A percentile compares a stretch with the other conserved stretches of the same genome.
phyloP scores from a whole-genome alignment of 768 basidiomycete genomes.

The Imleria badia region DNA sequence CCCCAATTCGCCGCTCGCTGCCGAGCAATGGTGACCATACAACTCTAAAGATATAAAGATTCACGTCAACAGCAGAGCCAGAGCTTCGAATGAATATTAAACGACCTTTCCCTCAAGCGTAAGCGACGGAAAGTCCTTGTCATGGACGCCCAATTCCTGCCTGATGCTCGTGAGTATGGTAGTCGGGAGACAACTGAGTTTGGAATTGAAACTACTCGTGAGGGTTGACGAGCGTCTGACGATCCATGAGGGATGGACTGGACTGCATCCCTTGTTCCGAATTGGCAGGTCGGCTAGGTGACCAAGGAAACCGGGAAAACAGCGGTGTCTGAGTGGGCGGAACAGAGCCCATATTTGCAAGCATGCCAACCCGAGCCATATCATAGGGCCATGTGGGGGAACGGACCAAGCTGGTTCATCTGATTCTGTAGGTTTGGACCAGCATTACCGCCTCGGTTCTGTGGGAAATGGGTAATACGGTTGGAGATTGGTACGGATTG shows the following conservation, averaged over 20 bases:
- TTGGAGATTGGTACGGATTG: conserved; percentile 61
- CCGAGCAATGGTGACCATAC: conserved; percentile 33
- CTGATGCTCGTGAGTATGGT: conserved; percentile 36
- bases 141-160: conserved; percentile 42
- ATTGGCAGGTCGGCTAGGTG: conserved; percentile 60
- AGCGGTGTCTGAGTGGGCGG: conserved; percentile 40
- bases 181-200: conserved; percentile 43
- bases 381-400: conserved; percentile 52
- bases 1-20: conserved; percentile 18
- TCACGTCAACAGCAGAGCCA: conserved; percentile 11
- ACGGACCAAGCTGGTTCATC: conserved; percentile 53
- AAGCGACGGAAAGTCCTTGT: conserved; percentile 47
- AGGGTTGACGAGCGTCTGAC: conserved; percentile 40
- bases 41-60: conserved; percentile 33
- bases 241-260: conserved; percentile 56
- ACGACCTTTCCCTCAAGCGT: conserved; percentile 61
- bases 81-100: conserved; percentile 3
- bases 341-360: conserved; percentile 43
- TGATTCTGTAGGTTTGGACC: conserved; percentile 34
- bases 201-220: conserved; percentile 36
- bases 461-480: conserved; percentile 62
- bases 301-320: conserved; percentile 48
- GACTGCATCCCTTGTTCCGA: conserved; percentile 50
- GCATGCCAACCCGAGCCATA: conserved; percentile 46
- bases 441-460: conserved; percentile 39